Base-by-base conservation (phyloP, 75 land plant species). In the Sequoiadendron giganteum region DNA sequence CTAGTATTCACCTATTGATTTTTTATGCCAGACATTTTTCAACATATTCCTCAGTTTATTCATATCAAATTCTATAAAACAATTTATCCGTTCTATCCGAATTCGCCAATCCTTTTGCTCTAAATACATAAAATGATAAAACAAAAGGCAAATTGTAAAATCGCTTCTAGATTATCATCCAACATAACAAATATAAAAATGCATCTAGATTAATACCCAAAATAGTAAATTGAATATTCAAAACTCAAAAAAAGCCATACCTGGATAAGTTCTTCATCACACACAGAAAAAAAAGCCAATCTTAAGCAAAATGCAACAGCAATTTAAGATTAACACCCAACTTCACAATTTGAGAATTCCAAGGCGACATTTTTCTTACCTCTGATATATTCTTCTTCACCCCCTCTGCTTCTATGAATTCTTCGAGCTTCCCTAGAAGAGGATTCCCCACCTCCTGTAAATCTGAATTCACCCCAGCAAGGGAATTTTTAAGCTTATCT, bases 401-500 rank as follows among this genome's bases (percentile, higher is more conserved):
- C 8, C 86, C 93, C 80, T 91, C 90, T 36, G 90, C 84, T 55
- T 85, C 65, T 36, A 85, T n/a, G 39, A n/a, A 48, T 68, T 85
- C 86, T 38, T 55, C 99, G 49, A 98, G 94, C 28, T 93, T 92
- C 39, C 90, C 78, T 47, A 98, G 89, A 6, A 98, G 93, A 40
- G 97, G 92, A 76, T 83, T 87, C 30, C 95, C 97, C n/a, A 92
- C 97, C 42, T 94, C 92, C 75, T 95, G 97, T 80, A 98, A 90
- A 77, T 72, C 70, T 54, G 90, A 83, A 89, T 97, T 97, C 83
- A 95, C 95, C 43, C 90, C 87, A 28, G 92, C 90, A 73, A 98
- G 96, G n/a, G 96, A 88, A 54, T 96, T 92, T 84, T 98, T 98
- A 68, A 98, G 93, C 48, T 94, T 93, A 56, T 97, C 97, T 48